Evolutionary conservation across 805 yeast genomes (phyloP), one percentile per base, ranked within the genome.

Genomic region (Metschnikowia continentalis): DNA sequence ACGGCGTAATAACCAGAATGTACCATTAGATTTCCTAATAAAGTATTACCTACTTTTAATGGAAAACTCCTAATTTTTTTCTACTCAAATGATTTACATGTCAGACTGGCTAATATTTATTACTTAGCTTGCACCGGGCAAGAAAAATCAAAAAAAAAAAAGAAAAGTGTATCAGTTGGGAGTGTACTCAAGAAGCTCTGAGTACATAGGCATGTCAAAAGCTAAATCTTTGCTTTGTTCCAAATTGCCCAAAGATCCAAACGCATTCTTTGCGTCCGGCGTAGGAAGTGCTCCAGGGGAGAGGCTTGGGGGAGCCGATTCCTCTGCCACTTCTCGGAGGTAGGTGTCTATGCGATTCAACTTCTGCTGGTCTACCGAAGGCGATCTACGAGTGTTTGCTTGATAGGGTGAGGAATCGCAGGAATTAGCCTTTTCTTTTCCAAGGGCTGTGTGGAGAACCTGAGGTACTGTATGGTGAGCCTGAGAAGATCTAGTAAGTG

Each of bases 321-420:
- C 51, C 50, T 54, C 57, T 5, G 52, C 48, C n/a, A 53, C 57
- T 44, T 54, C 53, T 22, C 50, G 50, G 15, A 54, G 52, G 38
- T 47, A 38, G 4, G 47, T 20, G 23, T 49, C 55, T 15, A 49
- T 17, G 15, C 48, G 47, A 8, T 33, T 46, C 15, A 41, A 6
- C 26, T 46, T 47, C 20, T 35, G 48, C 23, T 35, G 36, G 17
- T 48, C 49, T 10, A 45, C 33, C 30, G 36, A 45, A 13, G 49
- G 48, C 30, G 51, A 48, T 10, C 41, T 19, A 13, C 30, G 42
- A 14, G 32, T 14, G 38, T 20, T 35, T 15, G 15, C 35, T 44
- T 44, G 47, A 8, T 35, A 35, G 5, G 47, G 47, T 3, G 47
- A 35, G 8, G 47, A 23, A 10, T 44, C 47, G 11, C 32, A 23